Evolutionary conservation across 805 yeast species (phyloP).

Genomic region (Teunomyces funiuensis): DNA sequence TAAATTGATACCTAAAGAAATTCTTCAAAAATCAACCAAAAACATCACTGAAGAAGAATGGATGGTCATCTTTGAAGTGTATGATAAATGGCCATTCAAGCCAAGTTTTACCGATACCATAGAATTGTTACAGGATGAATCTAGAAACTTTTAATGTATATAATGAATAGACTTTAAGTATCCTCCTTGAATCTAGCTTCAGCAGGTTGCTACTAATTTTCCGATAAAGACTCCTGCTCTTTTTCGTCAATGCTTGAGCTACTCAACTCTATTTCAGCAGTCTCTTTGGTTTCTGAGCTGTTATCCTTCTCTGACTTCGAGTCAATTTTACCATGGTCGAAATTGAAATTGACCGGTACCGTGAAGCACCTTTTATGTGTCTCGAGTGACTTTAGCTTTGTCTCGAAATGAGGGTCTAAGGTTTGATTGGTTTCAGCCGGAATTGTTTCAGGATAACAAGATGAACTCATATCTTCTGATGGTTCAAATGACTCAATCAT

Average conservation of each 20-base stretch:
- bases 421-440: background rate
- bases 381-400: background rate
- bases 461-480: background rate
- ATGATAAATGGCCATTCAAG: slow-evolving; percentile 82
- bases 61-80: slow-evolving; percentile 47
- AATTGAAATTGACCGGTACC: background rate
- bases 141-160: slow-evolving; percentile 5
- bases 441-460: background rate
- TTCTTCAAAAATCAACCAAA: slow-evolving; percentile 46
- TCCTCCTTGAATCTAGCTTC: background rate
- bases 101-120: slow-evolving; percentile 43
- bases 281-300: too few species aligned
- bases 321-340: background rate
- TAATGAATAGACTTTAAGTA: background rate
- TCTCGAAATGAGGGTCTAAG: background rate
- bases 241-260: background rate
- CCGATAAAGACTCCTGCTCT: background rate
- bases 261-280: too few species aligned
- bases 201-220: background rate
- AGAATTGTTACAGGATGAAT: slow-evolving; percentile 14
- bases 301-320: background rate
- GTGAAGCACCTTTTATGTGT: background rate
- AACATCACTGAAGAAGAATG: slow-evolving; percentile 60
- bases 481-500: slow-evolving; percentile 1
- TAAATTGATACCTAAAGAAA: slow-evolving; percentile 20